Percentiles rank a stretch among this genome's conserved stretches.
Evolutionary conservation across 2,329 filamentous ascomycete species (phyloP).

Genomic region (Clonostachys rhizophaga): DNA sequence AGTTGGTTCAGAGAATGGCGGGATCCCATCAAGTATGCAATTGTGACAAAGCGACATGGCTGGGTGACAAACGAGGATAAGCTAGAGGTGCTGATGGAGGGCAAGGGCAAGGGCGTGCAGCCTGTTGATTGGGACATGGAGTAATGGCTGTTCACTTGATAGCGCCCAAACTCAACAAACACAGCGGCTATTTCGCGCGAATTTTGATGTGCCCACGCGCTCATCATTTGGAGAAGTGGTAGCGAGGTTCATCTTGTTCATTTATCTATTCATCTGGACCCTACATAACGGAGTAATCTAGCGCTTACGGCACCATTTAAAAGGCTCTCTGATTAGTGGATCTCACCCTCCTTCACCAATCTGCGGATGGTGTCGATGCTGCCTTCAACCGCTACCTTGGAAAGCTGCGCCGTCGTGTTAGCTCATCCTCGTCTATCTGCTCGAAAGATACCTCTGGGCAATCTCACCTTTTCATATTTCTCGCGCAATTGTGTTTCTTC

Average conservation of each 20-base stretch:
- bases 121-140: slow-evolving; percentile 40
- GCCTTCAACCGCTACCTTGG: slow-evolving; percentile 7
- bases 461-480: slow-evolving; percentile 10
- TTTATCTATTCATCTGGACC: too few species aligned
- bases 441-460: not conserved
- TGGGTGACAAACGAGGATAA: slow-evolving; percentile 48
- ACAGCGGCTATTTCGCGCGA: too few species aligned
- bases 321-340: not conserved
- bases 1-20: slow-evolving; percentile 44
- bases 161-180: too few species aligned
- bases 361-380: slow-evolving; percentile 9
- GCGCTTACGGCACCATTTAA: too few species aligned
- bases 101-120: slow-evolving; percentile 26
- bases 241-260: too few species aligned
- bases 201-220: too few species aligned
- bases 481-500: slow-evolving; percentile 14
- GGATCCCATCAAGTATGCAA: slow-evolving; percentile 31
- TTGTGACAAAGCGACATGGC: slow-evolving; percentile 32
- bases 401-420: slow-evolving; percentile 4
- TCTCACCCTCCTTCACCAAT: slow-evolving; percentile 3
- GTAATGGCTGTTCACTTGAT: not conserved
- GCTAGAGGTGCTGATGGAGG: slow-evolving; percentile 47
- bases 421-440: not conserved
- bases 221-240: too few species aligned
- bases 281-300: too few species aligned